Conservation (phyloP, 2,329 filamentous ascomycete genomes). For the Dactylellina leptospora region DNA sequence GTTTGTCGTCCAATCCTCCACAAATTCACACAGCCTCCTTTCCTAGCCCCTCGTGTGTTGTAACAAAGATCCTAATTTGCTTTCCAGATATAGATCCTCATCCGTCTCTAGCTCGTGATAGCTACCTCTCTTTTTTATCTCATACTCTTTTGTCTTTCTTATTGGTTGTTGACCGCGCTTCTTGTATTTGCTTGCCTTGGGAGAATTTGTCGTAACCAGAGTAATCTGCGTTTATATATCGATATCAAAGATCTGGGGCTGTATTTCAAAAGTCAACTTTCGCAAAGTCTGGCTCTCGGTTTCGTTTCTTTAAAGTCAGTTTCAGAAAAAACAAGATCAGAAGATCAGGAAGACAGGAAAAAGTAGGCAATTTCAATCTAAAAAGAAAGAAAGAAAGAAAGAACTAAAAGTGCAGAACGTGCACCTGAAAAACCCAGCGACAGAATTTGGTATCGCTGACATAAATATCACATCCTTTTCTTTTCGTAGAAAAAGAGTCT, state of each 20-base stretch:
- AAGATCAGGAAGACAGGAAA: constrained; percentile 21
- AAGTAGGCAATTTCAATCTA: constrained; percentile 31
- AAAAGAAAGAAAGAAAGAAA: not conserved
- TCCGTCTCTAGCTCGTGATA: constrained; percentile 13
- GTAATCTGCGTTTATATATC: constrained; percentile 19
- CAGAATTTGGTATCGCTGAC: constrained; percentile 20
- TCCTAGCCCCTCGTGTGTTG: constrained; percentile 22
- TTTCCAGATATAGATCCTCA: constrained; percentile 39
- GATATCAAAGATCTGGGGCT: constrained; percentile 40
- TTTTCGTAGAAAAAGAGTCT: constrained; percentile 29
- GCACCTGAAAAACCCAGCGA: constrained; percentile 26
- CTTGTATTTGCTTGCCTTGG: constrained; percentile 25
- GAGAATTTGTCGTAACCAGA: constrained; percentile 32
- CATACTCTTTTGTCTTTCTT: constrained; percentile 39
- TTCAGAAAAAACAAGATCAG: constrained; percentile 29
- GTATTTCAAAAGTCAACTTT: constrained; percentile 39
- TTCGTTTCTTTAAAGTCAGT: constrained; percentile 38
- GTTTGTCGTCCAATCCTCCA: constrained; percentile 45
- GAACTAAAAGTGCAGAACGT: constrained; percentile 12
- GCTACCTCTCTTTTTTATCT: constrained; percentile 27
- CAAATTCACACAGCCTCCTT: constrained; percentile 52
- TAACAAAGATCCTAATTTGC: constrained; percentile 40
- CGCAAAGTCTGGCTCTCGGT: constrained; percentile 27
- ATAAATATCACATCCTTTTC: constrained; percentile 11
- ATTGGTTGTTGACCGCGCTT: constrained; percentile 17